Conservation (phyloP, 2,329 filamentous ascomycete species). For the Celoporthe dispersa region DNA sequence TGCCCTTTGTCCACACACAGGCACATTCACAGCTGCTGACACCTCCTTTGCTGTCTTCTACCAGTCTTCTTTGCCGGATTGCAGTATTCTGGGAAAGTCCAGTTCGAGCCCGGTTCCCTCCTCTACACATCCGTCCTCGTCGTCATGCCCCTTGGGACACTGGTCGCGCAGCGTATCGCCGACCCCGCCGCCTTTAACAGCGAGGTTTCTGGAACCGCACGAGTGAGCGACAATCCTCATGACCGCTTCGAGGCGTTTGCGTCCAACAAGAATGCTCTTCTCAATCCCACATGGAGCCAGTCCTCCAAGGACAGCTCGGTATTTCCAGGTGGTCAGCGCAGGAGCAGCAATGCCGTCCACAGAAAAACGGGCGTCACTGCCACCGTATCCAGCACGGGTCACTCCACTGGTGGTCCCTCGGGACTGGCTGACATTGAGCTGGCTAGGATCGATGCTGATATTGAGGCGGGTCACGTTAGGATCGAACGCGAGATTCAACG, state of each 20-base stretch:
- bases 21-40: neutral
- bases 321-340: neutral
- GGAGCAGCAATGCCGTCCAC: conserved; percentile 30
- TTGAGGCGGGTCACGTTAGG: conserved; percentile 36
- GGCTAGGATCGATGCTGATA: conserved; percentile 33
- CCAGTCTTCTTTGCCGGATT: conserved; percentile 57
- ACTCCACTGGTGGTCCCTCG: conserved; percentile 34
- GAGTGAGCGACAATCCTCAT: conserved; percentile 27
- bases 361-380: conserved; percentile 31
- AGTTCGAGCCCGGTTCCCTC: conserved; percentile 56
- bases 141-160: conserved; percentile 56
- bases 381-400: conserved; percentile 19
- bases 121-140: conserved; percentile 54
- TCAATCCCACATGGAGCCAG: conserved; percentile 21
- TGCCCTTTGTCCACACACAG: neutral
- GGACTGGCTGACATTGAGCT: conserved; percentile 42
- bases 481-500: conserved; percentile 40
- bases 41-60: neutral
- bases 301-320: conserved; percentile 27
- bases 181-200: conserved; percentile 34
- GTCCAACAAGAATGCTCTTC: conserved; percentile 27
- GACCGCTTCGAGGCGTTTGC: conserved; percentile 30
- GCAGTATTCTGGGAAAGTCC: conserved; percentile 46
- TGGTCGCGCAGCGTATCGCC: conserved; percentile 54
- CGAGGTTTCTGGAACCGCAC: conserved; percentile 18